Conservation (phyloP, 2,329 filamentous ascomycete genomes). For the Cephalotrichum gorgonifer region DNA sequence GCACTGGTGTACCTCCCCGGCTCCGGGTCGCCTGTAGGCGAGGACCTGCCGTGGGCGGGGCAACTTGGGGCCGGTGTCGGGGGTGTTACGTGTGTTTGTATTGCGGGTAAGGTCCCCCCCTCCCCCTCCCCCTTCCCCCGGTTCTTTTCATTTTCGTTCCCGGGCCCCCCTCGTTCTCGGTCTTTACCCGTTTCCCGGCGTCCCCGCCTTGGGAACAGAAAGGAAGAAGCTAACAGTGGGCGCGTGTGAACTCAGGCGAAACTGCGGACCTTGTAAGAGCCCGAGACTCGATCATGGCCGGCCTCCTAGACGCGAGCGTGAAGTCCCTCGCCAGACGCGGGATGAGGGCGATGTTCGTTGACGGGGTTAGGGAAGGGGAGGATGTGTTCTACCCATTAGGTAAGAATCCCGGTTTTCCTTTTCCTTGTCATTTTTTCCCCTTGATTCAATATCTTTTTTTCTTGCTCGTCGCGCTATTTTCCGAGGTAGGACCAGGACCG, state of each 20-base stretch:
- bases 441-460: too few species aligned
- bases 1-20: constrained; percentile 43
- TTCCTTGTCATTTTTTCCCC: background rate
- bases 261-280: constrained; percentile 23
- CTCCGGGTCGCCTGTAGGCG: constrained; percentile 32
- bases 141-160: too few species aligned
- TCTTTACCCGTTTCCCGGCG: too few species aligned
- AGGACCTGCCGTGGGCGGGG: constrained; percentile 45
- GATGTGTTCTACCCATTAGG: constrained; percentile 41
- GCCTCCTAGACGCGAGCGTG: constrained; percentile 42
- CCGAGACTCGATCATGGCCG: constrained; percentile 39
- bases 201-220: background rate
- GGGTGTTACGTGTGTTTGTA: constrained; percentile 50
- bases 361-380: constrained; percentile 40
- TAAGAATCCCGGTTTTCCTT: constrained; percentile 18
- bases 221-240: background rate
- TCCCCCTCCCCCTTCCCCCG: too few species aligned
- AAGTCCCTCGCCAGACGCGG: constrained; percentile 33
- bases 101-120: constrained; percentile 34
- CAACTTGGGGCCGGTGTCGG: constrained; percentile 40
- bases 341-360: constrained; percentile 44
- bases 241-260: background rate
- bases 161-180: too few species aligned
- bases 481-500: too few species aligned
- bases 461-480: too few species aligned